phyloP scores from a whole-genome alignment of 257 asterid species.

The Euphrasia confusa region DNA sequence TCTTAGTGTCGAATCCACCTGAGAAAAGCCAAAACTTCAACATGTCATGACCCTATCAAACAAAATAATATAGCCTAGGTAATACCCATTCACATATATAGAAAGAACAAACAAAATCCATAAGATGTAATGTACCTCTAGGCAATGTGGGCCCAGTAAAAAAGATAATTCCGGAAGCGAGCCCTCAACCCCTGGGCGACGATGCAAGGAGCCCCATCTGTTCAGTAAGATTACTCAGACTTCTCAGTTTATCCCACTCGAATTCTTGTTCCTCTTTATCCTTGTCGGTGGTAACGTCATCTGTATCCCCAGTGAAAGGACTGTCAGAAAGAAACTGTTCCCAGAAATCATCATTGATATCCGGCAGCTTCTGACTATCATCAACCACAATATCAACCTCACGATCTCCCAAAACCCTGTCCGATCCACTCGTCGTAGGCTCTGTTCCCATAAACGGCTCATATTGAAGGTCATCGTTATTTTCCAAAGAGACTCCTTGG shows the following conservation, averaged over 20 bases:
- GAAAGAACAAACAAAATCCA: too few species aligned
- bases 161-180: constrained; percentile 7
- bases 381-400: constrained; percentile 45
- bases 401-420: constrained; percentile 39
- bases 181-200: constrained; percentile 32
- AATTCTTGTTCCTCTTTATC: constrained; percentile 29
- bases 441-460: constrained; percentile 30
- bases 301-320: constrained; percentile 46
- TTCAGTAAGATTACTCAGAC: constrained; percentile 54
- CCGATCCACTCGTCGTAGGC: constrained; percentile 38
- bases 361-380: constrained; percentile 55
- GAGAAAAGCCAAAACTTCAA: constrained; percentile 25
- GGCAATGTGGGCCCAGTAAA: constrained; percentile 5
- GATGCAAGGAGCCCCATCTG: constrained; percentile 72
- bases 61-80: too few species aligned
- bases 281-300: constrained; percentile 34
- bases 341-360: constrained; percentile 72
- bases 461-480: constrained; percentile 22
- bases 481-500: constrained; percentile 29
- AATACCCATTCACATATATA: too few species aligned
- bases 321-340: constrained; percentile 68
- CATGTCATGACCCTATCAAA: constrained; percentile 1
- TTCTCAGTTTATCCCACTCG: constrained; percentile 49
- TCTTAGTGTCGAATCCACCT: constrained; percentile 24
- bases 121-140: too few species aligned